phyloP scores from a whole-genome alignment of 2,329 filamentous ascomycete species.

The Cladosporium sp. region DNA sequence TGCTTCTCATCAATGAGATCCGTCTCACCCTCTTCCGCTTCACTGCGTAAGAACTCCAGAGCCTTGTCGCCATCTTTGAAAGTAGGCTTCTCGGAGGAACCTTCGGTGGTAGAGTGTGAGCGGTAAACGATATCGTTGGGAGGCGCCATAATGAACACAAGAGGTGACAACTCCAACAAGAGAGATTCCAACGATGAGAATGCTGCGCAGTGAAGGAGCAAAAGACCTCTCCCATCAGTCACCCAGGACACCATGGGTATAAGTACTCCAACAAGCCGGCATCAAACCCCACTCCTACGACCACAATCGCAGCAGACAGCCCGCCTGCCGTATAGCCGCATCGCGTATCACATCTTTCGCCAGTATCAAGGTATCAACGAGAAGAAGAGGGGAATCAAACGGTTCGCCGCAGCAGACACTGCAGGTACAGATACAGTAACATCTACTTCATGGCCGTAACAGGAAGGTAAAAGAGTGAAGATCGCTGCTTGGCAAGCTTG shows the following conservation, averaged over 20 bases:
- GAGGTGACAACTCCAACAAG: background rate
- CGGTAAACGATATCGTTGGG: slow-evolving; percentile 6
- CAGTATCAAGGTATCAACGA: background rate
- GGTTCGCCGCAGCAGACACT: background rate
- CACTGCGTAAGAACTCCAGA: slow-evolving; percentile 20
- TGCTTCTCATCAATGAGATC: slow-evolving; percentile 23
- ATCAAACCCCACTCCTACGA: background rate
- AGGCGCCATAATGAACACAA: background rate
- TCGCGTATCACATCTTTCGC: background rate
- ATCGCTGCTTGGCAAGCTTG: slow-evolving; percentile 17
- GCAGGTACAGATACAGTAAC: slow-evolving; percentile 1
- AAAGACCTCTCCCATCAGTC: background rate
- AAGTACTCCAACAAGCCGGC: background rate
- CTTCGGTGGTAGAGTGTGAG: slow-evolving; percentile 10
- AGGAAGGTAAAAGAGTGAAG: slow-evolving; percentile 2
- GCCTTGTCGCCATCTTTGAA: slow-evolving; percentile 23
- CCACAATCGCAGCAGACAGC: background rate
- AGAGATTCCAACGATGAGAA: background rate
- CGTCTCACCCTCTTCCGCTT: slow-evolving; percentile 20
- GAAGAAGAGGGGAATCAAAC: background rate
- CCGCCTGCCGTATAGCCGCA: background rate
- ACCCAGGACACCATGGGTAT: background rate
- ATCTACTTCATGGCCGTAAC: background rate
- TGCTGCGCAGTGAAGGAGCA: background rate
- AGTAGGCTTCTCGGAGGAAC: slow-evolving; percentile 16